Evolutionary conservation across 495 filamentous ascomycete genomes (phyloP).

Genomic region (Platismatia glauca): DNA sequence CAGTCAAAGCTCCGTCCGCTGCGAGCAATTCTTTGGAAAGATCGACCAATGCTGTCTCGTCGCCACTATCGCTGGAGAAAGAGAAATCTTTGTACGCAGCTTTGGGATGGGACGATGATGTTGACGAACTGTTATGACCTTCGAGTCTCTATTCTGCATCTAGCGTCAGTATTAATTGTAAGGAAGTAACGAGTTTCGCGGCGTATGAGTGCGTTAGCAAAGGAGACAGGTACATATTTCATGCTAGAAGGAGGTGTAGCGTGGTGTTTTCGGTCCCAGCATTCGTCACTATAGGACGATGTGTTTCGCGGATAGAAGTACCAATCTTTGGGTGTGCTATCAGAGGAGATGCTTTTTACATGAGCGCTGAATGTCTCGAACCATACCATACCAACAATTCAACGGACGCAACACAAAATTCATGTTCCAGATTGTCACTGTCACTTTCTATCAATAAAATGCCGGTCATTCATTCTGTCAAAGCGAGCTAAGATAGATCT

Average conservation of each 20-base stretch:
- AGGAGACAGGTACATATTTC: background rate
- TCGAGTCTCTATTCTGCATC: conserved; percentile 3
- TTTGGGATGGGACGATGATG: conserved; percentile 72
- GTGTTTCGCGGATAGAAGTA: background rate
- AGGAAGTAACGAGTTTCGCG: no score
- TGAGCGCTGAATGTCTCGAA: no score
- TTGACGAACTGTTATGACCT: conserved; percentile 36
- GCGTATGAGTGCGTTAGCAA: background rate
- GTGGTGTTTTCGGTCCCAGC: background rate
- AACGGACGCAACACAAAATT: background rate
- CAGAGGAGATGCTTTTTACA: background rate
- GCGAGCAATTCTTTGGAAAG: conserved; percentile 16
- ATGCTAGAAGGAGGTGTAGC: background rate
- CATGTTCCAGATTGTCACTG: background rate
- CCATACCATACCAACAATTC: background rate
- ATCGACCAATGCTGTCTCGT: conserved; percentile 5
- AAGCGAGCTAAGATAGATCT: background rate
- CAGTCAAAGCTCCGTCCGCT: conserved; percentile 22
- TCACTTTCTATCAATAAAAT: background rate
- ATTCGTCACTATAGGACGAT: background rate
- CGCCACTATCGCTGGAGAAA: conserved; percentile 1
- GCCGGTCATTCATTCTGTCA: background rate
- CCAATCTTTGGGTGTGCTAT: background rate
- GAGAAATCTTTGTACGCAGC: conserved; percentile 57
- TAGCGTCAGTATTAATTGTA: conserved; percentile 14